Evolutionary conservation across 2,329 filamentous ascomycete species (phyloP), one percentile per base, ranked within the genome.

Genomic region (Botrytis fragariae): DNA sequence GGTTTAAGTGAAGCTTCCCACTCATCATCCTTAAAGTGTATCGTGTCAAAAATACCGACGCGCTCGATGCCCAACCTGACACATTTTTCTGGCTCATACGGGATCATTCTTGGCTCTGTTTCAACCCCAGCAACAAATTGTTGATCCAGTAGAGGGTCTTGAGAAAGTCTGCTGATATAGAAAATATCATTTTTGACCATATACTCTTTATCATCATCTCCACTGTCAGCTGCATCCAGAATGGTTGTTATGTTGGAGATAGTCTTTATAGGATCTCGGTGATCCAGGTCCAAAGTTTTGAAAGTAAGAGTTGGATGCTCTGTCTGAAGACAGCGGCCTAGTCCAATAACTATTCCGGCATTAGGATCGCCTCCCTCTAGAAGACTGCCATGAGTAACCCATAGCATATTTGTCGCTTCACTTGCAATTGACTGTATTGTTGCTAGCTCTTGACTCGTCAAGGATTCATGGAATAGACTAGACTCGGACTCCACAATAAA

Each of bases 291-390:
- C 20, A 73, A 64, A 29, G 69, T 73, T n/a, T 32, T 62, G 12
- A 75, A 68, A 20, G 59, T 61, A 10, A 75, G 64, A 45, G 74
- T 72, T 35, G 74, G 74, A 61, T 75, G 73, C n/a, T 75, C 74
- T 8, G 61, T 62, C 57, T 69, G 67, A 25, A 74, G 62, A 35
- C 71, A 60, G 14, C 71, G 63, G 16, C 73, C 48, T 22, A 75
- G 35, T 37, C 74, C 74, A 35, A 59, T 60, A 6, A 71, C 44
- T 25, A 75, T 35, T 22, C 63, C 45, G 57, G 62, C 62, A 37
- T 71, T 54, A 22, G 74, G 73, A 8, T 68, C 29, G 4, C 14
- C 29, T 42, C 63, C 71, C 5, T 72, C 48, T 5, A 74, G 59
- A 16, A 72, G n/a, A 22, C 63, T 57, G 35, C 73, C 71, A 51